Base-by-base conservation (phyloP, 129 eudicot genomes). In the Erigeron canadensis region DNA sequence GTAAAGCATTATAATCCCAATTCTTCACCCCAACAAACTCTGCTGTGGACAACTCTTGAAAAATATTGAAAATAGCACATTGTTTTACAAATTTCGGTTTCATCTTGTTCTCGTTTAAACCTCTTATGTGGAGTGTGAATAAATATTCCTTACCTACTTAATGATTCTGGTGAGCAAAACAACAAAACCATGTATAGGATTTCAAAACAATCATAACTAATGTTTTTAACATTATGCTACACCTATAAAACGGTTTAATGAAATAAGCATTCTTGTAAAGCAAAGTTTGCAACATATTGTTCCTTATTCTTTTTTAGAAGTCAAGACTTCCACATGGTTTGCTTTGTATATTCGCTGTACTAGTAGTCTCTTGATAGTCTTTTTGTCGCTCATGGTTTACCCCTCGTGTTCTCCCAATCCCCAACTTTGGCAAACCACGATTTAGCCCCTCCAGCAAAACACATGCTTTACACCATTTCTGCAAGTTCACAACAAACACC, bases 391-490 rank as follows among this genome's bases (percentile, higher is more conserved):
- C 88, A 12, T 46, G 65, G 65, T 80, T 85, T 28, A 74, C 55
- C 55, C 89, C 93, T 57, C 97, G 79, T 19, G 75, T 89, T 44
- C 99, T 85, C 58, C 99, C 97, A 41, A 94, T 90, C 54, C 99
- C 99, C 44, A 87, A 75, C 77, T 94, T 94, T 10, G 97, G 99
- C 63, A 94, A 82, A 69, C 99, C 99, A 11, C 99, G 87, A 71
- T 94, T 94, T 50, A 90, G 80, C 65, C 97, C 97, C 66, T 94
- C 97, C 73, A 94, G 83, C 81, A 94, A 80, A 64, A 90, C 97
- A 78, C 98, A 94, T 0, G 97, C 99, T 75, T 94, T 94, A 72
- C 99, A 94, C 99, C 99, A 89, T 90, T 90, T 94, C 99, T 94
- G 85, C 73, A 63, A 23, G 70, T 61, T 43, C 22, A 70, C 16